Base-by-base conservation (phyloP, 768 basidiomycete species). In the Tephrocybe sp. region DNA sequence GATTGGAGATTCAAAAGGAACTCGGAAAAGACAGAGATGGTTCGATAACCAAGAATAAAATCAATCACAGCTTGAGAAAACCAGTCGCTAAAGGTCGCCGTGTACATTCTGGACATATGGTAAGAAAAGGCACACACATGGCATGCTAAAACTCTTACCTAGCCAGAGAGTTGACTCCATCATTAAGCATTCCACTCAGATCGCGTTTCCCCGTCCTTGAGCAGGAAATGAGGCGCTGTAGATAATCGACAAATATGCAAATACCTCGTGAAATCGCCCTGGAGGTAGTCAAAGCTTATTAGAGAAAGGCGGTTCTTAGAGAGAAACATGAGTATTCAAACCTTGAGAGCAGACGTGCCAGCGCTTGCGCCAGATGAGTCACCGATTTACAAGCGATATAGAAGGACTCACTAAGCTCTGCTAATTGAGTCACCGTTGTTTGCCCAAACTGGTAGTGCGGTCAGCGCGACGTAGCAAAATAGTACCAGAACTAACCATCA, bases 351-450 rank as follows among this genome's bases (percentile, higher is more conserved):
- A 22, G 92, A 96, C 0, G 97, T 98, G 18, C 97, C 96, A 37
- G 97, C 91, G 61, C 90, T 93, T n/a, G 55, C 28, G 22, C 49
- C n/a, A 51, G 31, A 12, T 56, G 24, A 47, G 35, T 32, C 15
- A 12, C 22, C 8, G 28, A 4, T 30, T 5, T n/a, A 24, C 46
- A 35, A 8, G 37, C 46, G 46, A n/a, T 8, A 32, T 12, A 49
- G 21, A 58, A 35, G n/a, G 1, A 75, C 86, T 63, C 62, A 90
- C 89, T 91, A 92, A 47, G 87, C 87, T 47, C 88, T 79, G 64
- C 90, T 94, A 51, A 97, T 90, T 5, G 92, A 88, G 64, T 99
- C 97, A 0, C 97, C 97, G 57, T 98, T 98, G 62, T 98, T 97
- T 2, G 97, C 97, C 97, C 97, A 99, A 15, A 92, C 90, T 90